phyloP scores from a whole-genome alignment of 805 yeast species.

The Metschnikowia amazonensis region DNA sequence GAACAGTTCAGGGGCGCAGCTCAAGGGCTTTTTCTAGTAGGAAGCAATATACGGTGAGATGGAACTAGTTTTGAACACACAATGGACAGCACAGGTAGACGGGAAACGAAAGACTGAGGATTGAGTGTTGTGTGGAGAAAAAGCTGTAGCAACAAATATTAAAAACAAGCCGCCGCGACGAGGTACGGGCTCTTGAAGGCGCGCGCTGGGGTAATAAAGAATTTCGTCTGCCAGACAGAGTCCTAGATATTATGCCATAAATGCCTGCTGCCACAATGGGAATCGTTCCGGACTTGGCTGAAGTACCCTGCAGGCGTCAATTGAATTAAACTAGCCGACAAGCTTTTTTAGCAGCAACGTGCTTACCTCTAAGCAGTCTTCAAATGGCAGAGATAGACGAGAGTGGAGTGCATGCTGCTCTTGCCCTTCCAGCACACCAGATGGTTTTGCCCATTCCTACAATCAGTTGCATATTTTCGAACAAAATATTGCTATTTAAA shows the following conservation, averaged over 20 bases:
- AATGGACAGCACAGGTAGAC: not conserved
- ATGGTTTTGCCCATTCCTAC: not conserved
- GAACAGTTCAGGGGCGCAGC: constrained; percentile 2
- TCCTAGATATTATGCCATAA: not conserved
- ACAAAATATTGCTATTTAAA: not conserved
- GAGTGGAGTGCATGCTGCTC: not conserved
- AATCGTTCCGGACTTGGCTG: not conserved
- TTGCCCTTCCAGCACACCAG: not conserved
- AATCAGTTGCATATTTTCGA: not conserved
- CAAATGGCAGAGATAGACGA: not conserved
- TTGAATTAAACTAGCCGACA: too few relatives aligned
- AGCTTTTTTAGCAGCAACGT: not conserved
- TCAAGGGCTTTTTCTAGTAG: not conserved
- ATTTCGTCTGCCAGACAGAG: constrained; percentile 1
- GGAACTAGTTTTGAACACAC: not conserved
- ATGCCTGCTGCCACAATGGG: not conserved
- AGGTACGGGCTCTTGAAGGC: not conserved
- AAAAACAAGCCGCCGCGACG: constrained; percentile 4
- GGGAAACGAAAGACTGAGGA: constrained; percentile 3
- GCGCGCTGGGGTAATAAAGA: constrained; percentile 2
- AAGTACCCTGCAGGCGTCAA: not conserved
- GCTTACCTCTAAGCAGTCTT: not conserved
- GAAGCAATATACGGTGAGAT: not conserved
- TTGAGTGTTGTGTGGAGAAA: constrained; percentile 5
- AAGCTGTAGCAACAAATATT: constrained; percentile 7